Percentiles rank a stretch among this genome's conserved stretches.
phyloP scores from a whole-genome alignment of 2,329 filamentous ascomycete genomes.

The Biscogniauxia sp. region DNA sequence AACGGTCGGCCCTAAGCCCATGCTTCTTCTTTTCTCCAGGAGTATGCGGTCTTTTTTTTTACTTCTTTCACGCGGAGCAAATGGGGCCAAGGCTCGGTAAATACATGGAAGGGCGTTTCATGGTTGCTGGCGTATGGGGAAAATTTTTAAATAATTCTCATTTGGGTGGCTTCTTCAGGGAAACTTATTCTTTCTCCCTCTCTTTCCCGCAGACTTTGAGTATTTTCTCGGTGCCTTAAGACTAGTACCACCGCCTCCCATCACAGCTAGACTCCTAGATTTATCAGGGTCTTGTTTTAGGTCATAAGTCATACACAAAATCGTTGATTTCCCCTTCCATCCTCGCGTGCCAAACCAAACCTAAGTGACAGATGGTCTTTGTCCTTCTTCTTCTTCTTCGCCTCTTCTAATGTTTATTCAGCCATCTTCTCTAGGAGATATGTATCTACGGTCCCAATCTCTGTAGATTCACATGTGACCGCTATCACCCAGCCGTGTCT shows the following conservation, averaged over 20 bases:
- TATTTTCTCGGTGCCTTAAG: constrained; percentile 2
- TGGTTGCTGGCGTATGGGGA: constrained; percentile 14
- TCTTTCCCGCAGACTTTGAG: neutral
- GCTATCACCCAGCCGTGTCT: neutral
- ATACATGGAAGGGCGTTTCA: constrained; percentile 4
- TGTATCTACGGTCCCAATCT: too few relatives aligned
- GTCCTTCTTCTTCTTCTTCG: neutral
- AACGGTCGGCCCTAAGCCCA: constrained; percentile 22
- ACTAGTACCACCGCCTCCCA: neutral
- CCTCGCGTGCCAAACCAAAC: neutral
- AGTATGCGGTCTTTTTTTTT: neutral
- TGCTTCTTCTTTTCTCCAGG: constrained; percentile 8
- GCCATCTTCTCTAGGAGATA: neutral
- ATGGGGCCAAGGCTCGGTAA: constrained; percentile 10
- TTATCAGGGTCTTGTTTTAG: constrained; percentile 6
- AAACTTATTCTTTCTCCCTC: too few relatives aligned
- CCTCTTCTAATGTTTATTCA: neutral
- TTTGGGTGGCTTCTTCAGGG: neutral
- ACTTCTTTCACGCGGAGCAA: constrained; percentile 9
- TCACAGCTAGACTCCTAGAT: constrained; percentile 6
- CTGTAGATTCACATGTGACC: neutral
- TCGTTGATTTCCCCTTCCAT: neutral
- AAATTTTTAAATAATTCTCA: too few relatives aligned
- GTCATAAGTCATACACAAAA: neutral
- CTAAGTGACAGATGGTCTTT: neutral